These are phyloP conservation scores for Rhodotorula sp. DNA, from an alignment of 1,284 basidiomycete genomes.

Conservation along the genomic window DNA sequence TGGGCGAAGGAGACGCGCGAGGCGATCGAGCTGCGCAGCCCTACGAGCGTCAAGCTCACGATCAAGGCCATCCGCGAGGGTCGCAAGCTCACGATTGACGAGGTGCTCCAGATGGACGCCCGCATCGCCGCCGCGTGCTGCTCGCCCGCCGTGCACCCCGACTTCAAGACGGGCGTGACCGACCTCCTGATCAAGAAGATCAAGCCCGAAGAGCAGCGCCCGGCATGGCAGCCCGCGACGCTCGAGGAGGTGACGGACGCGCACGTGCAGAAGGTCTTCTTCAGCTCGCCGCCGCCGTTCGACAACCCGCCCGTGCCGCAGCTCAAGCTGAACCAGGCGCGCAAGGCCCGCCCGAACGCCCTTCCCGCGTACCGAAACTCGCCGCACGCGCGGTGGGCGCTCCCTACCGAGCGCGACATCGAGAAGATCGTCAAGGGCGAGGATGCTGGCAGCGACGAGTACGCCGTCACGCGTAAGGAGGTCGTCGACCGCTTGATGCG, in stretches of 20 bases:
- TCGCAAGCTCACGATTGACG: constrained; percentile 61
- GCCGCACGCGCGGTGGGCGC: constrained; percentile 59
- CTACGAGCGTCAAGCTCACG: constrained; percentile 85
- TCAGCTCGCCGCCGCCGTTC: constrained; percentile 59
- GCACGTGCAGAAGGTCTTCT: constrained; percentile 63
- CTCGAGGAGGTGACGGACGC: constrained; percentile 61
- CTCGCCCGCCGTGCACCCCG: constrained; percentile 64
- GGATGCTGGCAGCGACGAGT: constrained; percentile 60
- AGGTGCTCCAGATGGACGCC: constrained; percentile 77
- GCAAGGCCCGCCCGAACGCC: constrained; percentile 39
- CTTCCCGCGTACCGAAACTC: constrained; percentile 46
- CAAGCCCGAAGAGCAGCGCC: constrained; percentile 54
- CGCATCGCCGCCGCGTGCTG: constrained; percentile 76
- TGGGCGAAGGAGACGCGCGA: constrained; percentile 76
- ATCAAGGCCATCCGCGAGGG: constrained; percentile 74
- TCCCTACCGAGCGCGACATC: constrained; percentile 71
- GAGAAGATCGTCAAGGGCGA: constrained; percentile 61
- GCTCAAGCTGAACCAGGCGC: constrained; percentile 38
- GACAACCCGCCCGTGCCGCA: constrained; percentile 54
- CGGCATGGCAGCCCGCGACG: constrained; percentile 67
- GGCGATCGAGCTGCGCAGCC: constrained; percentile 70
- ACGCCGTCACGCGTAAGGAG: constrained; percentile 63
- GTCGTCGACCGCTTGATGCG: constrained; percentile 61
- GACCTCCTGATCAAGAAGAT: constrained; percentile 70
- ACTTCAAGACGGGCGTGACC: constrained; percentile 78